Evolutionary conservation across 1,284 basidiomycete species (phyloP).

Genomic region (Sanghuangporus baumii): DNA sequence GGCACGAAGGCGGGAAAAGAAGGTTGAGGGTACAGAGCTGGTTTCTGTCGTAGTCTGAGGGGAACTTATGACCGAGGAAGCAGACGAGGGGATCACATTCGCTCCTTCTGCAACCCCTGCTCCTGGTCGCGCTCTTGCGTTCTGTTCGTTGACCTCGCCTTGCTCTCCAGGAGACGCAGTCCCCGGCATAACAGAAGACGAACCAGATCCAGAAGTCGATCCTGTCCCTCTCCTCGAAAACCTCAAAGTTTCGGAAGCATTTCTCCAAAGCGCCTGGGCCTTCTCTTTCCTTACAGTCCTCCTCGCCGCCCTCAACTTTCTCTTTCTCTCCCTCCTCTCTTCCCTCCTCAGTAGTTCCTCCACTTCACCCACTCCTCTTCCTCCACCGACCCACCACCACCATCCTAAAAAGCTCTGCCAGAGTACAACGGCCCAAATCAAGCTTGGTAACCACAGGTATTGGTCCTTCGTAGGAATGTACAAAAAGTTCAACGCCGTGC

Average conservation of each 20-base stretch:
- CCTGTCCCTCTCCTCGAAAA: background rate
- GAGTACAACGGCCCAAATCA: slow-evolving; percentile 83
- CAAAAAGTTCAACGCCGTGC: slow-evolving; percentile 80
- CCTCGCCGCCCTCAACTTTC: slow-evolving; percentile 33
- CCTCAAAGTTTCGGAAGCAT: slow-evolving; percentile 5
- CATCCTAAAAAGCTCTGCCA: slow-evolving; percentile 92
- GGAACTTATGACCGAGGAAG: background rate
- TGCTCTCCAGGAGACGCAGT: background rate
- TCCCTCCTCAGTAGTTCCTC: slow-evolving; percentile 55
- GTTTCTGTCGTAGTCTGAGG: background rate
- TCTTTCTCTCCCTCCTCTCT: slow-evolving; percentile 50
- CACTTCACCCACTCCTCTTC: slow-evolving; percentile 61
- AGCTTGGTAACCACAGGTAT: slow-evolving; percentile 79
- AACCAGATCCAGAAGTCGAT: background rate
- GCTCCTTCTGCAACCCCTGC: background rate
- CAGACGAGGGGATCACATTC: background rate
- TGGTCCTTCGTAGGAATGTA: slow-evolving; percentile 79
- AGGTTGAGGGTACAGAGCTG: background rate
- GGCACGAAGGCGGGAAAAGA: background rate
- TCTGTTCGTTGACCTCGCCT: background rate
- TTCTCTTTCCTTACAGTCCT: slow-evolving; percentile 39
- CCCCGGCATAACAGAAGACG: background rate
- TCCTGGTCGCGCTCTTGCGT: background rate
- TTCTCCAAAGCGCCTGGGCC: slow-evolving; percentile 44
- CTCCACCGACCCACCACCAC: slow-evolving; percentile 98